These are phyloP conservation scores for Metschnikowia aberdeeniae DNA, from an alignment of 805 yeast species.

Conservation along the genomic window DNA sequence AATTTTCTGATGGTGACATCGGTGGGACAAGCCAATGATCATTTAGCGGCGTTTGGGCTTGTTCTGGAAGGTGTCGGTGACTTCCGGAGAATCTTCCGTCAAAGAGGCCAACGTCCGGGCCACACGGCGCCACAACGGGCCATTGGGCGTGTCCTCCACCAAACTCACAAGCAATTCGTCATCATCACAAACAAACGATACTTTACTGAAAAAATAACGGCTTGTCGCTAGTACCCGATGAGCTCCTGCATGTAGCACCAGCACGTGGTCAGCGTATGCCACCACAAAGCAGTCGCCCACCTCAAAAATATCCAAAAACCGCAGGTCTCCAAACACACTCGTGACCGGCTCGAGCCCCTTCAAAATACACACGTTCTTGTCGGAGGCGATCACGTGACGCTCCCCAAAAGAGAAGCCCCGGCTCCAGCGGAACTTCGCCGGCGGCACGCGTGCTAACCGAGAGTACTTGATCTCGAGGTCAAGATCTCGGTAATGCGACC, in stretches of 20 bases:
- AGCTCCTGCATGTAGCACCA: constrained; percentile 5
- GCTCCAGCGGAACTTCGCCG: constrained; percentile 7
- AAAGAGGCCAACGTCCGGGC: neutral
- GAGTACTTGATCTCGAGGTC: constrained; percentile 2
- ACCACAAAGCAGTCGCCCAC: constrained; percentile 3
- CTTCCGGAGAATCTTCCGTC: neutral
- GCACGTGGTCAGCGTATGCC: constrained; percentile 15
- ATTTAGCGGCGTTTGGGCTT: neutral
- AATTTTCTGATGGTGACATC: too few relatives aligned
- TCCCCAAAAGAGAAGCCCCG: constrained; percentile 4
- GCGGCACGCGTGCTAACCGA: constrained; percentile 3
- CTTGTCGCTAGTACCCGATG: constrained; percentile 10
- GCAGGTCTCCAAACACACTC: constrained; percentile 6
- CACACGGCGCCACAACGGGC: constrained; percentile 11
- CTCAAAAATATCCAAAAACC: constrained; percentile 6
- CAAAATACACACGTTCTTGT: constrained; percentile 8
- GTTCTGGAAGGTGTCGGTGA: constrained; percentile 15
- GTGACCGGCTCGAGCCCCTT: constrained; percentile 1
- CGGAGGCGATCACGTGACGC: constrained; percentile 9
- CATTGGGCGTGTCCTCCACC: constrained; percentile 11
- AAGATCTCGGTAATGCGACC: constrained; percentile 5
- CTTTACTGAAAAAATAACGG: constrained; percentile 4
- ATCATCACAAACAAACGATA: neutral
- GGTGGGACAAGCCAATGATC: too few relatives aligned
- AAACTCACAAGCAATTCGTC: constrained; percentile 5